A percentile compares a stretch with the other conserved stretches of the same genome.
Evolutionary conservation across 2,329 filamentous ascomycete genomes (phyloP).

Genomic region (Pseudocercospora cruenta): DNA sequence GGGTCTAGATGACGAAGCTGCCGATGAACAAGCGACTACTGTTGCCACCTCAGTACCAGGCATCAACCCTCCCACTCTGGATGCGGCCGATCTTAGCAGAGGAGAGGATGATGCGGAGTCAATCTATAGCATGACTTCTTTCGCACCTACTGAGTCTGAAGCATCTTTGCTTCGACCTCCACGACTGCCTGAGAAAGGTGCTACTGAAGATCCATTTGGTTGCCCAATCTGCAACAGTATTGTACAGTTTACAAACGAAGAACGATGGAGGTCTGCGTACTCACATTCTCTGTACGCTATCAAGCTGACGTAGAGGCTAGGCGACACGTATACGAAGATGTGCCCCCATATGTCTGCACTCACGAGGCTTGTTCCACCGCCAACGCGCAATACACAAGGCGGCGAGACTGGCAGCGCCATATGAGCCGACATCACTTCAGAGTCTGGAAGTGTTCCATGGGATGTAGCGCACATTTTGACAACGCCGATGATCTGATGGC

Average conservation of each 20-base stretch:
- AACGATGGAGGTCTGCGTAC: not conserved
- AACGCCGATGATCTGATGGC: not conserved
- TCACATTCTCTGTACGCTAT: not conserved
- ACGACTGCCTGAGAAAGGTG: not conserved
- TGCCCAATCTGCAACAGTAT: conserved; percentile 6
- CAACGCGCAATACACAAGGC: not conserved
- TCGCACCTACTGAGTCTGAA: not conserved
- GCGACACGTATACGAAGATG: conserved; percentile 10
- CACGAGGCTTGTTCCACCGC: not conserved
- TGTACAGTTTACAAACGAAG: not conserved
- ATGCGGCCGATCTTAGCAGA: not conserved
- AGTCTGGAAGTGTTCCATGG: conserved; percentile 3
- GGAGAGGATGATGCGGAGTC: not conserved
- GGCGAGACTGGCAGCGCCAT: conserved; percentile 6
- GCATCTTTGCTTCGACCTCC: not conserved
- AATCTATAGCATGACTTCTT: not conserved
- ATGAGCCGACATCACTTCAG: not conserved
- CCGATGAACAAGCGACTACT: not conserved
- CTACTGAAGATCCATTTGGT: not conserved
- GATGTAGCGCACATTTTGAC: not conserved
- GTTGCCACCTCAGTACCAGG: not conserved
- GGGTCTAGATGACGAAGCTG: not conserved
- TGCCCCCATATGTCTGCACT: conserved; percentile 13
- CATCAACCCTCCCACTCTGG: not conserved
- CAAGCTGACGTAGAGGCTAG: not conserved